Conservation (phyloP, 345 rosid species). For the Sisymbrium irio region DNA sequence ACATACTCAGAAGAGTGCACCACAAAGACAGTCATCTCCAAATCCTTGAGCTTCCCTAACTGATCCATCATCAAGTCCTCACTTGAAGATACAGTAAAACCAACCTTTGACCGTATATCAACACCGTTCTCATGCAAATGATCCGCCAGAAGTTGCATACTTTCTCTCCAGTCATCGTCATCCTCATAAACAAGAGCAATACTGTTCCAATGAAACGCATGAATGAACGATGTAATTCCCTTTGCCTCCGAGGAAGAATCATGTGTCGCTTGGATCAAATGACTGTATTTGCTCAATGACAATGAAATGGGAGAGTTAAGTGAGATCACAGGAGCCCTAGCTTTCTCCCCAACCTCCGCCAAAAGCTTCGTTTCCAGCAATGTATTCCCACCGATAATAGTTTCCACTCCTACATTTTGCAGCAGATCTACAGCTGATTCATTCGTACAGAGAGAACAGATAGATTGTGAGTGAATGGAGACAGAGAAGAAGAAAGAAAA, state of each 20-base stretch:
- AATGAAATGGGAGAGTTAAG: conserved; percentile 1
- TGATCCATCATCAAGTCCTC: conserved; percentile 3
- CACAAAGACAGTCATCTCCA: conserved; percentile 15
- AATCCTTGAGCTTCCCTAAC: conserved; percentile 11
- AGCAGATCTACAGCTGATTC: conserved; percentile 27
- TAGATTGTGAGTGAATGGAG: neutral
- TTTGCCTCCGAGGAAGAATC: conserved; percentile 29
- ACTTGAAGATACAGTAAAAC: conserved; percentile 18
- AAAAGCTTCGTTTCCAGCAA: conserved; percentile 23
- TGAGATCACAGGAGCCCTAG: conserved; percentile 33
- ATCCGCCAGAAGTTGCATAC: conserved; percentile 6
- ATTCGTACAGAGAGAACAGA: neutral
- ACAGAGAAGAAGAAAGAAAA: neutral
- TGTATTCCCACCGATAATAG: conserved; percentile 12
- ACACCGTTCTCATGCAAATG: conserved; percentile 4
- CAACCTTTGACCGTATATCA: conserved; percentile 1
- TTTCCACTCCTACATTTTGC: conserved; percentile 11
- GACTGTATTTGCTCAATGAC: conserved; percentile 15
- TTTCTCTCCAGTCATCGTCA: conserved; percentile 27
- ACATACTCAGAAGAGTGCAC: conserved; percentile 30
- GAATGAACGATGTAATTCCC: conserved; percentile 23
- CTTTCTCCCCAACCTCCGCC: conserved; percentile 33
- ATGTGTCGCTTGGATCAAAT: conserved; percentile 28
- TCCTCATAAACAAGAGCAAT: conserved; percentile 35
- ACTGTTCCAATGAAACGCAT: conserved; percentile 31